Conservation (phyloP, 345 rosid genomes). For the Syzygium oleosum region DNA sequence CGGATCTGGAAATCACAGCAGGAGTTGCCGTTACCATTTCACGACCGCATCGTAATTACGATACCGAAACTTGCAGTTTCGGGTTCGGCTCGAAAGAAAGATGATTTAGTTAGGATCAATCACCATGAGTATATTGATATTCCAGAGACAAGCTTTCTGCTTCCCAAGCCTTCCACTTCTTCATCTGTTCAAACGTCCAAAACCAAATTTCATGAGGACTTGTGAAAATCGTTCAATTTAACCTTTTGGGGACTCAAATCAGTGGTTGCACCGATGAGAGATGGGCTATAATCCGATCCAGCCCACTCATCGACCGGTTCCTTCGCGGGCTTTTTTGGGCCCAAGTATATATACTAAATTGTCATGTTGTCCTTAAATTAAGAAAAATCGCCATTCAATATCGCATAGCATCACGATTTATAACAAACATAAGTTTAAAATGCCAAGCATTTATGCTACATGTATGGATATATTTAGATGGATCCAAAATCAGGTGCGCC, state of each 20-base stretch:
- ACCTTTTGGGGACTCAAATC: neutral
- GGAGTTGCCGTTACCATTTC: accelerated
- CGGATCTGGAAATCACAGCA: constrained; percentile 22
- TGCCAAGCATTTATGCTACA: neutral
- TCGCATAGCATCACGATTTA: neutral
- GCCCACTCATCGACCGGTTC: neutral
- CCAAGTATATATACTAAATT: neutral
- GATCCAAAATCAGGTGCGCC: neutral
- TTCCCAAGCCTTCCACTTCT: constrained; percentile 62
- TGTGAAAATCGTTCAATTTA: neutral
- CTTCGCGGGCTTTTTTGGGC: neutral
- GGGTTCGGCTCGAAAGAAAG: neutral
- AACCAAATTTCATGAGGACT: neutral
- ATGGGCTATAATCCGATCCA: neutral
- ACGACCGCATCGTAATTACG: accelerated
- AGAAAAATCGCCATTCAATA: neutral
- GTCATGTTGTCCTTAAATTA: neutral
- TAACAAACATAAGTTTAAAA: neutral
- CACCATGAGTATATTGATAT: constrained; percentile 34
- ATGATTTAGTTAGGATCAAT: neutral
- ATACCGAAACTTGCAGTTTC: neutral
- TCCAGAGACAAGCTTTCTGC: constrained; percentile 21
- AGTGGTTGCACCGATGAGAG: neutral
- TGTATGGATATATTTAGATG: neutral
- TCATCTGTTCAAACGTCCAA: constrained; percentile 22